Percentiles rank a stretch among this genome's conserved stretches.
phyloP scores from a whole-genome alignment of 345 rosid genomes.

The Psidium guajava region DNA sequence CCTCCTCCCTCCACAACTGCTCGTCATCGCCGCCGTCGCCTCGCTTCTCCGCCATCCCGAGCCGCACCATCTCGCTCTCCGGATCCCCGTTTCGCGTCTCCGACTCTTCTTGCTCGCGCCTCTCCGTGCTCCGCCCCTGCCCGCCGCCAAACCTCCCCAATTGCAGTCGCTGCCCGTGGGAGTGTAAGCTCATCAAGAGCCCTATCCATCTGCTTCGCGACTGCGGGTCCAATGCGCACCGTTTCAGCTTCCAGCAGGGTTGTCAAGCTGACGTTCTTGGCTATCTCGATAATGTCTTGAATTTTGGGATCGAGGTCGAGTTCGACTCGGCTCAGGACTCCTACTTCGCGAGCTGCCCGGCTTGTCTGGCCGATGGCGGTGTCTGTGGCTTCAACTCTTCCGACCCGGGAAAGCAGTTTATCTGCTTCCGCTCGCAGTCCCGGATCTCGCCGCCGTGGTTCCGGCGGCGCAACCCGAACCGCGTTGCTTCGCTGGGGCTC shows the following conservation, averaged over 20 bases:
- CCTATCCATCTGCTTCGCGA: slow-evolving; percentile 50
- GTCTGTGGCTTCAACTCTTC: slow-evolving; percentile 68
- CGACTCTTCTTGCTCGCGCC: slow-evolving; percentile 69
- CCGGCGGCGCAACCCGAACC: slow-evolving; percentile 15
- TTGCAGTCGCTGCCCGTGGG: slow-evolving; percentile 52
- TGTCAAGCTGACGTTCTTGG: slow-evolving; percentile 53
- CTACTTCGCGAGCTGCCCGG: slow-evolving; percentile 47
- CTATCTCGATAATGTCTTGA: slow-evolving; percentile 27
- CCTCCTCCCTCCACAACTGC: neutral
- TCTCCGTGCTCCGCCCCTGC: slow-evolving; percentile 54
- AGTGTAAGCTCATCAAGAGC: slow-evolving; percentile 44
- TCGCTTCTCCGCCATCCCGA: slow-evolving; percentile 21
- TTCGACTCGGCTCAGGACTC: slow-evolving; percentile 57
- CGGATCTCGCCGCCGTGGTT: slow-evolving; percentile 22
- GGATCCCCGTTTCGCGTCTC: slow-evolving; percentile 67
- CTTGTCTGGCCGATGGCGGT: slow-evolving; percentile 38
- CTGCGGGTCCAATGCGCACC: slow-evolving; percentile 31
- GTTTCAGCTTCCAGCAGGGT: slow-evolving; percentile 29
- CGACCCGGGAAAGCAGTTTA: slow-evolving; percentile 38
- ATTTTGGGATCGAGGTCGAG: slow-evolving; percentile 51
- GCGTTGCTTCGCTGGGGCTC: slow-evolving; percentile 36
- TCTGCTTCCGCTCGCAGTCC: slow-evolving; percentile 39
- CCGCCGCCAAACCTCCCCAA: slow-evolving; percentile 34
- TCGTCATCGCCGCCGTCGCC: neutral
- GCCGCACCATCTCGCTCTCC: slow-evolving; percentile 41